Percentiles rank a stretch among this genome's conserved stretches.
Conservation (phyloP, 2,329 filamentous ascomycete species). For the Calonectria fujianensis region DNA sequence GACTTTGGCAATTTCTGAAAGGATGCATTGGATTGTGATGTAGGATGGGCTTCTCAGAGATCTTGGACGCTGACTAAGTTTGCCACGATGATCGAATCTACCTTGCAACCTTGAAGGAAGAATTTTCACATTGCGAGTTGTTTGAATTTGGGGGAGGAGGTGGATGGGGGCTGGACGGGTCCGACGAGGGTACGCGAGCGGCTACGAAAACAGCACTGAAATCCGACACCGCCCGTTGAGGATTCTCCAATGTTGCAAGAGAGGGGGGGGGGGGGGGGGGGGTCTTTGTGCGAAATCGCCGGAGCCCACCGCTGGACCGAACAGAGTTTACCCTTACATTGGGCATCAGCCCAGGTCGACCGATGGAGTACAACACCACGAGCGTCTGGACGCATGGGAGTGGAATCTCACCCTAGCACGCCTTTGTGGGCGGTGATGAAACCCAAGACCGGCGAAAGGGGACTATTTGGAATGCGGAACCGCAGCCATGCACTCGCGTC, state of each 20-base stretch:
- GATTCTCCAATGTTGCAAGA: conserved; percentile 4
- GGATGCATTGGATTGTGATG: neutral
- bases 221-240: conserved; percentile 4
- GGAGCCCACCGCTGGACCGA: conserved; percentile 2
- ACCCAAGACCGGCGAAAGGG: conserved; percentile 10
- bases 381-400: conserved; percentile 26
- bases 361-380: neutral
- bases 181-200: conserved; percentile 11
- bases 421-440: conserved; percentile 27
- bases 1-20: neutral
- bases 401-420: conserved; percentile 32
- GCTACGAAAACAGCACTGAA: conserved; percentile 15
- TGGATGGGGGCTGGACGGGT: neutral
- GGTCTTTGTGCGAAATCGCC: neutral
- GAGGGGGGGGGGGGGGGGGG: no score
- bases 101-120: neutral
- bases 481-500: conserved; percentile 24
- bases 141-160: neutral
- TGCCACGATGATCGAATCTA: neutral
- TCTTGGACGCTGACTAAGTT: neutral
- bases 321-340: conserved; percentile 26
- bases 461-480: conserved; percentile 23
- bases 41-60: neutral
- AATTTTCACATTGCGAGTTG: neutral
- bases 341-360: neutral